These are phyloP conservation scores for Linnemannia schmuckeri DNA, from an alignment of 192 early-diverging fungal genomes.

Conservation along the genomic window DNA sequence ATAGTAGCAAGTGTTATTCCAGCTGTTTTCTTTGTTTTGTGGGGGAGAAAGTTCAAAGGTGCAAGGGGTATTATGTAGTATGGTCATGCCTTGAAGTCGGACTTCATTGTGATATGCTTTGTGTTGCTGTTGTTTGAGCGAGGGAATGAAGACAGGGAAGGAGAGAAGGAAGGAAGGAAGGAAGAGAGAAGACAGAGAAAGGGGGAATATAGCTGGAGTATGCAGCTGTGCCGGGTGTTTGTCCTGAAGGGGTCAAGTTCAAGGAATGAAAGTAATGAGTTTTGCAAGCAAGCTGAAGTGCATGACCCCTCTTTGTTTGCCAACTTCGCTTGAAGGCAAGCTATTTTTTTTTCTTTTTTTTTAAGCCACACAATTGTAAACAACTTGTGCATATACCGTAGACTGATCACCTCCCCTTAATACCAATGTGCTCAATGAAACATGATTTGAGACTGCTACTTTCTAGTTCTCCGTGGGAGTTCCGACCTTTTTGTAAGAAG, in stretches of 20 bases:
- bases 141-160: neutral
- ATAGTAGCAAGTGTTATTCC: conserved; percentile 10
- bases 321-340: neutral
- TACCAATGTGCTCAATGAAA: too few species aligned
- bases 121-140: neutral
- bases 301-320: neutral
- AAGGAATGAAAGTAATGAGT: too few species aligned
- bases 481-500: too few species aligned
- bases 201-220: too few species aligned
- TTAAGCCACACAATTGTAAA: conserved; percentile 22
- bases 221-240: too few species aligned
- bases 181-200: too few species aligned
- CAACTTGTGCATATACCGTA: neutral
- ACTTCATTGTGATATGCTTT: conserved; percentile 49
- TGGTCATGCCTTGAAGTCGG: conserved; percentile 58
- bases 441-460: too few species aligned
- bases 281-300: too few species aligned
- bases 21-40: neutral
- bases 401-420: too few species aligned
- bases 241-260: too few species aligned
- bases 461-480: too few species aligned
- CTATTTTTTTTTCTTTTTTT: conserved; percentile 38
- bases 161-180: neutral
- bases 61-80: neutral
- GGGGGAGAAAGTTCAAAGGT: neutral